Evolutionary conservation across 345 rosid genomes (phyloP).

Genomic region (Gossypium australe): DNA sequence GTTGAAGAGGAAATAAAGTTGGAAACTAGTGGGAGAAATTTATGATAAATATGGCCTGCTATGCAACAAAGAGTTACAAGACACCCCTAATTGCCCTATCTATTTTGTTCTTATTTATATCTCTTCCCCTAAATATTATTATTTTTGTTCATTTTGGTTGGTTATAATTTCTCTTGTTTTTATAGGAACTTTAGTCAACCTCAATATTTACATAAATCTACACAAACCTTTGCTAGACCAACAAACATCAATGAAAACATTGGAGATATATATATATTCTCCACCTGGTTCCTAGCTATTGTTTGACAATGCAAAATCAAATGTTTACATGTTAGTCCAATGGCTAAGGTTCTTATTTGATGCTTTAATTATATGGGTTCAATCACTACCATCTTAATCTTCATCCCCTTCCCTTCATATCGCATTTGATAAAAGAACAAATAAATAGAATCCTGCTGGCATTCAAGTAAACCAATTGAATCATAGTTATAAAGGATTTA

Average conservation of each 20-base stretch:
- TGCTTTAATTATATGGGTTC: too few species aligned
- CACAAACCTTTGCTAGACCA: conserved; percentile 10
- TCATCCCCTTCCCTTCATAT: too few species aligned
- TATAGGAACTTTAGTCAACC: conserved; percentile 25
- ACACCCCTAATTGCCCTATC: background rate
- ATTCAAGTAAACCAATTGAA: too few species aligned
- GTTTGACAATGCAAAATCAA: too few species aligned
- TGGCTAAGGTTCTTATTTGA: too few species aligned
- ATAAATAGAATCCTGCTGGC: too few species aligned
- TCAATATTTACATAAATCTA: conserved; percentile 15
- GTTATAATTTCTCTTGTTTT: conserved; percentile 20
- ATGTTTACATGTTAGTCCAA: too few species aligned
- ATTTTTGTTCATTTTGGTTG: conserved; percentile 2
- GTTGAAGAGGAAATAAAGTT: conserved; percentile 30
- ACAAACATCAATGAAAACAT: background rate
- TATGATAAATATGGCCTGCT: conserved; percentile 19
- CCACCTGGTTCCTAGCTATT: too few species aligned
- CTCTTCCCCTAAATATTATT: conserved; percentile 14
- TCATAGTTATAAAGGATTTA: too few species aligned
- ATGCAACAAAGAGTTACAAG: conserved; percentile 5
- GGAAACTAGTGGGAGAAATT: conserved; percentile 23
- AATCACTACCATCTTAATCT: too few species aligned
- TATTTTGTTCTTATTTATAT: conserved; percentile 10
- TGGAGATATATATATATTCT: background rate
- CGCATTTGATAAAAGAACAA: too few species aligned